Evolutionary conservation across 805 yeast species (phyloP).

Genomic region (Cyberlindnera amylophila): DNA sequence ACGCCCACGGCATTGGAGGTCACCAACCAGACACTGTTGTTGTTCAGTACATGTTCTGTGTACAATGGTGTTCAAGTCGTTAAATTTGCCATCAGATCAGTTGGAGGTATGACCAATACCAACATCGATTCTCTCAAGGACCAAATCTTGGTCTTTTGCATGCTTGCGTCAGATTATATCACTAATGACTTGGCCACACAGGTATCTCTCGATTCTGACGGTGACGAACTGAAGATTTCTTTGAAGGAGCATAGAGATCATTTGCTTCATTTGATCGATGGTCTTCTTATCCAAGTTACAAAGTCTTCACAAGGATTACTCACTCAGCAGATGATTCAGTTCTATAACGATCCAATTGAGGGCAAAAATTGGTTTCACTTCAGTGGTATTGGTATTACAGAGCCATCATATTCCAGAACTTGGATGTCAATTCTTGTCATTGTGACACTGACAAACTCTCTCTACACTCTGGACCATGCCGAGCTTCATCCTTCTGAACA

Average conservation of each 20-base stretch:
- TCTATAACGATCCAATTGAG: slow-evolving; percentile 3
- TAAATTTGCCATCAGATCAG: slow-evolving; percentile 35
- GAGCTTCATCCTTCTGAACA: slow-evolving; percentile 7
- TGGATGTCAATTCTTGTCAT: slow-evolving; percentile 43
- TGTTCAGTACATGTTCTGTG: slow-evolving; percentile 40
- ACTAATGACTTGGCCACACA: slow-evolving; percentile 23
- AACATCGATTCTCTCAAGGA: slow-evolving; percentile 39
- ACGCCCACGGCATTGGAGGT: slow-evolving; percentile 38
- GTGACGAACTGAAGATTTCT: not conserved
- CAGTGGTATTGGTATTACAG: slow-evolving; percentile 14
- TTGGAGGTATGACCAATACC: slow-evolving; percentile 35
- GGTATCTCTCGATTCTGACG: slow-evolving; percentile 19
- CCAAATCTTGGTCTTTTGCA: slow-evolving; percentile 43
- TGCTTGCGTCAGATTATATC: slow-evolving; percentile 41
- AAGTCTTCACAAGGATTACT: slow-evolving; percentile 2
- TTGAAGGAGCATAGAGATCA: slow-evolving; percentile 12
- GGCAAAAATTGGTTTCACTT: slow-evolving; percentile 26
- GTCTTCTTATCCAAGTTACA: slow-evolving; percentile 2
- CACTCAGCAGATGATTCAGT: slow-evolving; percentile 12
- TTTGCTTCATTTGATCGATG: slow-evolving; percentile 17
- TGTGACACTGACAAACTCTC: slow-evolving; percentile 26
- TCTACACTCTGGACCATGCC: slow-evolving; percentile 3
- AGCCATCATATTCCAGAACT: slow-evolving; percentile 16
- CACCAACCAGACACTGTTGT: slow-evolving; percentile 41
- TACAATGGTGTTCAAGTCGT: slow-evolving; percentile 35